Percentiles rank a stretch among this genome's conserved stretches.
These are phyloP conservation scores for Apophysomyces elegans DNA, from an alignment of 371 early-diverging fungal genomes.

Conservation along the genomic window DNA sequence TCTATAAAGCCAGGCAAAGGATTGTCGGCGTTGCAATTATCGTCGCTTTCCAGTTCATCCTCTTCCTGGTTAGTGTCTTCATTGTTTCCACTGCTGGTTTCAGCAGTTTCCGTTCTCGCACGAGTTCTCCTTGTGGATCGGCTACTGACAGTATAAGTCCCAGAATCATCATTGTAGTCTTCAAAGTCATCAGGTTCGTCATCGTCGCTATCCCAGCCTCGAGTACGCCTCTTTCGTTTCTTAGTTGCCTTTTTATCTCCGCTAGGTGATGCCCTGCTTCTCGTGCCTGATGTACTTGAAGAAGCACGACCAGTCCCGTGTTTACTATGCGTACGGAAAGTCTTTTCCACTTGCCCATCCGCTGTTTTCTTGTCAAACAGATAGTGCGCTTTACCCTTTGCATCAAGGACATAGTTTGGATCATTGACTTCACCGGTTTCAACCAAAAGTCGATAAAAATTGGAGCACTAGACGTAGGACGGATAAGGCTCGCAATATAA, in stretches of 20 bases:
- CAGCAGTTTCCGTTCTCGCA: constrained; percentile 14
- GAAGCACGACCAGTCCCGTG: constrained; percentile 20
- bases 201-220: constrained; percentile 40
- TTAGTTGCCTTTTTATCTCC: constrained; percentile 22
- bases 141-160: constrained; percentile 56
- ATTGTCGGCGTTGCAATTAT: constrained; percentile 59
- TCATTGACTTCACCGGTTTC: constrained; percentile 82
- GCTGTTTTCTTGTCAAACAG: constrained; percentile 81
- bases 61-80: constrained; percentile 29
- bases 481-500: background rate
- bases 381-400: constrained; percentile 85
- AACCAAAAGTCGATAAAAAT: constrained; percentile 86
- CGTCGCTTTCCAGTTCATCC: constrained; percentile 35
- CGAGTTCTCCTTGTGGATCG: constrained; percentile 28
- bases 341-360: constrained; percentile 74
- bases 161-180: constrained; percentile 60
- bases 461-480: constrained; percentile 74
- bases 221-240: constrained; percentile 30
- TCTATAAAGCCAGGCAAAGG: constrained; percentile 92
- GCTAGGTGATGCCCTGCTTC: constrained; percentile 17
- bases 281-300: constrained; percentile 1
- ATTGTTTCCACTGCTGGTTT: constrained; percentile 11
- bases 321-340: constrained; percentile 73
- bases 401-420: constrained; percentile 86
- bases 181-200: constrained; percentile 58